Conservation (phyloP, 2,329 filamentous ascomycete species). For the Parastagonospora avenae region DNA sequence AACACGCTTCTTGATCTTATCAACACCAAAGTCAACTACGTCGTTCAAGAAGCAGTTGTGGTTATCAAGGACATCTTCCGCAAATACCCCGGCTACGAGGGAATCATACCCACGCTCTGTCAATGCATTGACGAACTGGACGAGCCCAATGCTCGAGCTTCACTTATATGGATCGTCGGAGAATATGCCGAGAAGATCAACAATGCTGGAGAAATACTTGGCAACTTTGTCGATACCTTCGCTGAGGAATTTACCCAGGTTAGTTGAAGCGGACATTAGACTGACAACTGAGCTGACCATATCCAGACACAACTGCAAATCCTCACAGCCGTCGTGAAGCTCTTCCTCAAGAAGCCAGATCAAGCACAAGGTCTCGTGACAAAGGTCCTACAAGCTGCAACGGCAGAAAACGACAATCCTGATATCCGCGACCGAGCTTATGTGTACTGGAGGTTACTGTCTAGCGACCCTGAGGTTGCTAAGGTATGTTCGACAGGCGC, state of each 20-base stretch:
- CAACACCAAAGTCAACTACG: slow-evolving; percentile 97
- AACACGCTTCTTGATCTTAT: slow-evolving; percentile 92
- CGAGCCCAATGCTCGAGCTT: slow-evolving; percentile 86
- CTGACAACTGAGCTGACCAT: slow-evolving; percentile 35
- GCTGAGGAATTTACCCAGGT: slow-evolving; percentile 96
- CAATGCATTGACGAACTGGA: slow-evolving; percentile 96
- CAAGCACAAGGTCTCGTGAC: slow-evolving; percentile 90
- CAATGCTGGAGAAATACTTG: slow-evolving; percentile 94
- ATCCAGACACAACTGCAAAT: slow-evolving; percentile 93
- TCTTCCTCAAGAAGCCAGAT: slow-evolving; percentile 96
- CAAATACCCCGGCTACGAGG: slow-evolving; percentile 97
- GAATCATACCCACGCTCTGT: slow-evolving; percentile 94
- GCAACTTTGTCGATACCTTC: slow-evolving; percentile 90
- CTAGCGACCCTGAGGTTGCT: slow-evolving; percentile 86
- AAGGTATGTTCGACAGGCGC: slow-evolving; percentile 62
- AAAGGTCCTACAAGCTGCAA: slow-evolving; percentile 90
- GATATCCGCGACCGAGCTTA: slow-evolving; percentile 97
- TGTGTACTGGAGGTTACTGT: slow-evolving; percentile 96
- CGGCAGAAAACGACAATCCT: slow-evolving; percentile 94
- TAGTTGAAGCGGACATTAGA: slow-evolving; percentile 31
- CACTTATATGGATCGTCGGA: slow-evolving; percentile 97
- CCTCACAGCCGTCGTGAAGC: slow-evolving; percentile 92
- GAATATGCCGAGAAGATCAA: slow-evolving; percentile 99
- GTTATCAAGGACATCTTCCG: slow-evolving; percentile 98
- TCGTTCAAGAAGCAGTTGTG: slow-evolving; percentile 97